Conservation (phyloP, 208 protist species). For the Lotmaria passim region DNA sequence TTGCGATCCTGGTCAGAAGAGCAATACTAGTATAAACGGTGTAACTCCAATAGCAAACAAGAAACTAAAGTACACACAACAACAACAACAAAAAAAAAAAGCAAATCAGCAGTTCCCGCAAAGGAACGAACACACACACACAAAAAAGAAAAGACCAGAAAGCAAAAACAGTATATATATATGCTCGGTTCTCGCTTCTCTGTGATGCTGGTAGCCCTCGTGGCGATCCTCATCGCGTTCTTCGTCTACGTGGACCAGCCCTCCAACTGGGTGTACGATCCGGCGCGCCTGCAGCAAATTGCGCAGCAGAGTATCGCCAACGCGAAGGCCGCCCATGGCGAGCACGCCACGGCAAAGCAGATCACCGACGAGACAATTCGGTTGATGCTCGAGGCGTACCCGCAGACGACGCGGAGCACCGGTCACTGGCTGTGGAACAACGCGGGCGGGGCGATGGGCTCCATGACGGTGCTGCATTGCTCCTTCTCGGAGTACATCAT, state of each 20-base stretch:
- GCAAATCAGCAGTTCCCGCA: too few relatives aligned
- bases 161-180: conserved; percentile 9
- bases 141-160: not conserved
- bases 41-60: too few relatives aligned
- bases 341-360: conserved; percentile 38
- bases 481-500: conserved; percentile 94
- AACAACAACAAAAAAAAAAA: not conserved
- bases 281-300: conserved; percentile 69
- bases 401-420: conserved; percentile 58
- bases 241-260: conserved; percentile 59
- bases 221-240: conserved; percentile 52
- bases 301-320: conserved; percentile 68
- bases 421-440: conserved; percentile 91
- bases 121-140: too few relatives aligned
- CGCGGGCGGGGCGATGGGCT: conserved; percentile 92
- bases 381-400: conserved; percentile 71
- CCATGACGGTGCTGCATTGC: conserved; percentile 89
- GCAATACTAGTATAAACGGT: too few relatives aligned
- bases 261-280: conserved; percentile 80
- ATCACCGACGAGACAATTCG: conserved; percentile 74
- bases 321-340: conserved; percentile 55
- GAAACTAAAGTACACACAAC: too few relatives aligned
- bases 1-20: too few relatives aligned
- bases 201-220: conserved; percentile 28
- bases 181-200: not conserved